Base-by-base conservation (phyloP, 106 monocot genomes). In the Acorus gramineus region DNA sequence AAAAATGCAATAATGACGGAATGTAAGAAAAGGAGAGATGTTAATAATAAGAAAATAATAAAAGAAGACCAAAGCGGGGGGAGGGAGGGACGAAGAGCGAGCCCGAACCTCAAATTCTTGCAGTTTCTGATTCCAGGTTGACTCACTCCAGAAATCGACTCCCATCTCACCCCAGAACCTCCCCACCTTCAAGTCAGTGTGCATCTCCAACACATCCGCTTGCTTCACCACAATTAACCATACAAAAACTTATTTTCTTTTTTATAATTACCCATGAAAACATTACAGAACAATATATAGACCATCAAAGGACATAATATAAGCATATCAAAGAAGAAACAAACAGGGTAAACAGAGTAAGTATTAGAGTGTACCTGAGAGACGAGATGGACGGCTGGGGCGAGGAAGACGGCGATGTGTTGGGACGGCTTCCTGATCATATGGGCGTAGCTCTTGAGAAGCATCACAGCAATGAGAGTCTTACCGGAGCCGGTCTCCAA, bases 391-490 rank as follows among this genome's bases (percentile, higher is more conserved):
- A 86, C 82, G 7, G 79, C 76, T 43, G 82, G 85, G 42, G 82
- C 85, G 47, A 85, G 68, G 68, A 85, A 81, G 43, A 85, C 81
- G 10, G 75, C 81, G 50, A 85, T 75, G 68, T 11, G 50, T 7
- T 59, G 61, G 8, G 69, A 62, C 2, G 85, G 81, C 72, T 76
- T 81, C 45, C 81, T 71, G 54, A 86, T 53, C 53, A 51, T 44
- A 58, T 76, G 62, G 3, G 82, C 81, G 66, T 73, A 86, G 14
- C 68, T 42, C 0, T 75, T 74, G 11, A 86, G 65, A 8, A 86
- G 81, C 85, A 86, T 81, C 68, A 86, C 78, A 11, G 85, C 85
- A 45, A 86, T 86, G 53, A 86, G 81, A 0, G 85, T 86, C 67
- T 86, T 86, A 8, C 85, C 85, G 3, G 81, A 66, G 28, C 85